Conservation (phyloP, 176 grass and related monocot species). For the Zea luxurians region DNA sequence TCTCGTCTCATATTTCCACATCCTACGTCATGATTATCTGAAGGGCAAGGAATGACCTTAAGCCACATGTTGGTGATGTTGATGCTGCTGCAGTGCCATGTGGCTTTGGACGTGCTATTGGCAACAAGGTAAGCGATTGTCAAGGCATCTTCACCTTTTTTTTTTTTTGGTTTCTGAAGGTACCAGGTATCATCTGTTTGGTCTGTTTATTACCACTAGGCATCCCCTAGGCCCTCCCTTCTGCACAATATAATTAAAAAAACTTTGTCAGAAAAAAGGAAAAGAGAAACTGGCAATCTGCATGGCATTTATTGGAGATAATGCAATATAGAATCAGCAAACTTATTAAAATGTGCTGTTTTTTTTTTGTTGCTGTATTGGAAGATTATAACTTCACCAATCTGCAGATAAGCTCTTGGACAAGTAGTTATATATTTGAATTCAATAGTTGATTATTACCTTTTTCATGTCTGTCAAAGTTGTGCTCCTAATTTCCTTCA, state of each 20-base stretch:
- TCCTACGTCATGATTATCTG: slow-evolving; percentile 39
- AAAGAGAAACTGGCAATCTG: slow-evolving; percentile 13
- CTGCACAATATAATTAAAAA: neutral
- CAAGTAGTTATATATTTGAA: slow-evolving; percentile 8
- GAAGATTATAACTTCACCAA: neutral
- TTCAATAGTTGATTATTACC: slow-evolving; percentile 19
- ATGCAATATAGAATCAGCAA: slow-evolving; percentile 17
- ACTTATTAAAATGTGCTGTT: neutral
- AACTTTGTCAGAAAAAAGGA: neutral
- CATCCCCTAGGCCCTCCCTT: neutral
- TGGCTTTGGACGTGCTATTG: slow-evolving; percentile 88
- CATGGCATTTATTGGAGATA: neutral
- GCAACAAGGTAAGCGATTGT: slow-evolving; percentile 72
- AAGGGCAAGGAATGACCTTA: slow-evolving; percentile 84
- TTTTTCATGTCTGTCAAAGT: slow-evolving; percentile 21
- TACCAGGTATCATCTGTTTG: neutral
- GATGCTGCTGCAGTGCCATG: slow-evolving; percentile 92
- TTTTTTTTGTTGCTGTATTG: neutral
- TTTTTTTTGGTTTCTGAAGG: neutral
- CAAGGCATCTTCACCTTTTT: slow-evolving; percentile 21
- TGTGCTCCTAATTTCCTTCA: neutral
- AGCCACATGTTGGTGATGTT: slow-evolving; percentile 85
- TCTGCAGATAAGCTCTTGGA: neutral
- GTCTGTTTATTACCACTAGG: neutral
- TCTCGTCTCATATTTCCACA: slow-evolving; percentile 13